Base-by-base conservation (phyloP, 306 rosid genomes). In the Rosa chinensis region DNA sequence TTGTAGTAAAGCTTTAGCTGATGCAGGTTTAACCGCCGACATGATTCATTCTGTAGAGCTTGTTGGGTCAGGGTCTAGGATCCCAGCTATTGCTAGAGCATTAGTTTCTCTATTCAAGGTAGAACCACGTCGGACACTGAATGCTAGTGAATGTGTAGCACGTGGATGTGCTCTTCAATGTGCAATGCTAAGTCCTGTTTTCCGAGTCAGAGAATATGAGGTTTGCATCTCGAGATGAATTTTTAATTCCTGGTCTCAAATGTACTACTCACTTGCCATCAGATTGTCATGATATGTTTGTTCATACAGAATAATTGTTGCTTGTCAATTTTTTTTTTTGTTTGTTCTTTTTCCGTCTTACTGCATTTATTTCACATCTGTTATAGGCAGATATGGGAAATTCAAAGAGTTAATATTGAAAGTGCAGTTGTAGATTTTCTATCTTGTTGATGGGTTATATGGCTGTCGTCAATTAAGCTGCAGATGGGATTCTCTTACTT, bases 121-220 rank as follows among this genome's bases (percentile, higher is more conserved):
- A 84, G 99, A 93, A 83, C 98, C 98, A 20, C 89, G 94, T 75
- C 89, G 99, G 66, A 85, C 83, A 78, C 82, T 96, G 82, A 96
- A 96, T 89, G 98, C 97, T 39, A 96, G 99, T 85, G 98, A 96
- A 79, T 96, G 99, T 83, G 99, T 96, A 67, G 98, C 99, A 76
- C 98, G 98, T 70, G 99, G 98, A 77, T 96, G 97, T 75, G 97
- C 98, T 85, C 92, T 96, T 75, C 97, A 90, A 80, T 93, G 99
- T 81, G 99, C 99, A 59, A 96, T 96, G 99, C 98, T 96, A 14
- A 90, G 97, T 84, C 98, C 97, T 10, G 59, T 84, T 81, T 96
- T 88, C 50, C 91, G 91, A 21, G 99, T 91, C 83, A 86, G 89
- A 87, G 99, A 96, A 50, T 96, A 91, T 16, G 97, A 96, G 98